Base-by-base conservation (phyloP, 139 green algal genomes). In the Coelastrella sp. region DNA sequence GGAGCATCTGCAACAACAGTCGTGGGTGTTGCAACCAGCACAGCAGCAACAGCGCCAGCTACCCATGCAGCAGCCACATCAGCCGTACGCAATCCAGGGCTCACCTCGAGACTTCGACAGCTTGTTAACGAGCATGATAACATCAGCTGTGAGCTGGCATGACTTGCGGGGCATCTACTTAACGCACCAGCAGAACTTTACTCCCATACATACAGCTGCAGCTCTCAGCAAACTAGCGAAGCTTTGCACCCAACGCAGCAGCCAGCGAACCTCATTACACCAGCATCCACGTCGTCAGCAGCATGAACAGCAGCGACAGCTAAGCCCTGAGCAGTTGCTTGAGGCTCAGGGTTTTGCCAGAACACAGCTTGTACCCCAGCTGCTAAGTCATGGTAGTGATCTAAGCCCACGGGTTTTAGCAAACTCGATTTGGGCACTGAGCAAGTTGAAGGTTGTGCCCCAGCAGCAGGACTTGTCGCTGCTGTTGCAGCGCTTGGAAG, bases 381-480 rank as follows among this genome's bases (percentile, higher is more conserved):
- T 89, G 58, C 11, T 61, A 11, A 10, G 4, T 16, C 20, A 74
- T 10, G 71, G 20, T 7, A 7, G 2, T n/a, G 60, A 19, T 5
- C 23, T 90, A 60, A 56, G 64, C 23, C n/a, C 86, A 6, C 75
- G 86, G 4, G 76, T 59, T 22, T n/a, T 80, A 58, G 86, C 86
- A 7, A 90, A 90, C 23, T 22, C 22, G 17, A 47, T 56, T 4
- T 90, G 86, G 86, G 86, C 86, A 5, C 86, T 90, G 5, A 77
- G 56, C 8, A 90, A 90, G 86, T 32, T 83, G 19, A 23, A 17
- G 4, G 59, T 83, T 11, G 23, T 59, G 20, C 76, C 16, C n/a
- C 58, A 57, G 23, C 4, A 32, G 7, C 5, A 60, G 23, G 32
- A 71, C 5, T 16, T 74, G 64, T 8, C 54, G 61, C 61, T 65